Percentiles rank a stretch among this genome's conserved stretches.
phyloP scores from a whole-genome alignment of 106 monocot genomes.

The Dioscorea zingiberensis region DNA sequence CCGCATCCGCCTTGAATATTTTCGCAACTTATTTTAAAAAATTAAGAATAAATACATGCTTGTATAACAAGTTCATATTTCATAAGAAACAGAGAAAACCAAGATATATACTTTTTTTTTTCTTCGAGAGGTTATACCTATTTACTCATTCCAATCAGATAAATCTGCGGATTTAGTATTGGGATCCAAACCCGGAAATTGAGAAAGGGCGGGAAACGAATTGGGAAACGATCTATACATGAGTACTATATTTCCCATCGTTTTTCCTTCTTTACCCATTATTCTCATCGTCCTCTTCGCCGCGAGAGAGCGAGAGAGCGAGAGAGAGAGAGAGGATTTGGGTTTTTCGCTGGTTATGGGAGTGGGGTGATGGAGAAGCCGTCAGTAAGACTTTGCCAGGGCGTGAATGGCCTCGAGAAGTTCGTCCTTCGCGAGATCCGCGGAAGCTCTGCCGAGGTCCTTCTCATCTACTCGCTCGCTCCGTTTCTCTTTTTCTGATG shows the following conservation, averaged over 20 bases:
- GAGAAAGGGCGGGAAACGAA: no score
- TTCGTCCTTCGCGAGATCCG: constrained; percentile 33
- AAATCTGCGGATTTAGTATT: no score
- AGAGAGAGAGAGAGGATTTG: constrained; percentile 21
- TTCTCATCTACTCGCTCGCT: background rate
- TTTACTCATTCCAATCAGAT: no score
- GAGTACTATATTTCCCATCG: background rate
- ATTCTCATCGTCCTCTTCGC: background rate
- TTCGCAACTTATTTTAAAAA: no score
- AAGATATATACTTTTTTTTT: no score
- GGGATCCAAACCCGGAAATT: no score
- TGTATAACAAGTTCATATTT: no score
- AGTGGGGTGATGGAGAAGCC: constrained; percentile 30
- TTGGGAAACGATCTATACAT: no score
- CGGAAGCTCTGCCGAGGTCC: constrained; percentile 48
- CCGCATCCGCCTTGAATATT: no score
- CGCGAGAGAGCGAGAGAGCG: constrained; percentile 4
- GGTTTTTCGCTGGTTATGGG: constrained; percentile 31
- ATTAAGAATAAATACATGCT: no score
- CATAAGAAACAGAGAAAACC: no score
- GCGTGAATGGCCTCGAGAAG: constrained; percentile 49
- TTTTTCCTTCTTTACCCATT: background rate
- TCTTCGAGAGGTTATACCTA: no score
- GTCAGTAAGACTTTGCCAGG: constrained; percentile 39
- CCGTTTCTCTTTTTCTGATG: background rate